phyloP scores from a whole-genome alignment of 1,284 basidiomycete genomes.

The Ustilago xerochloae region DNA sequence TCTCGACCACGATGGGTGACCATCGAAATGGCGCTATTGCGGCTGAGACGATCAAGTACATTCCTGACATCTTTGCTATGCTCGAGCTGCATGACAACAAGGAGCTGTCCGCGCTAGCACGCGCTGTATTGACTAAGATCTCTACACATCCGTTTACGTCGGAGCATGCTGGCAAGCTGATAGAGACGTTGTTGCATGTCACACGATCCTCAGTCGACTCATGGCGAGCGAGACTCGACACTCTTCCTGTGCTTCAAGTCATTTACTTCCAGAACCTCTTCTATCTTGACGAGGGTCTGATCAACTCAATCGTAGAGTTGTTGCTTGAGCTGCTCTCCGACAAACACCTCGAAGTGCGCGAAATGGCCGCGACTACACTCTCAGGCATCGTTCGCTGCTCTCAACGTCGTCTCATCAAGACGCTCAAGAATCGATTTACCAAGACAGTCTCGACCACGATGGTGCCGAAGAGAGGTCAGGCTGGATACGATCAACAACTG shows the following conservation, averaged over 20 bases:
- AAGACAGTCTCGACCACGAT: constrained; percentile 70
- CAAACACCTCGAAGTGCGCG: constrained; percentile 63
- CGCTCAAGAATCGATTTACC: constrained; percentile 71
- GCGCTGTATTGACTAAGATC: constrained; percentile 58
- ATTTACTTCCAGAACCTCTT: constrained; percentile 67
- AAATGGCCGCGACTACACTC: constrained; percentile 73
- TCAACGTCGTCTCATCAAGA: constrained; percentile 86
- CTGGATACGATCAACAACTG: constrained; percentile 79
- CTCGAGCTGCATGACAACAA: constrained; percentile 65
- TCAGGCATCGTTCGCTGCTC: constrained; percentile 92
- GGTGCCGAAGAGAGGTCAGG: constrained; percentile 70
- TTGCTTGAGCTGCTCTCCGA: constrained; percentile 61
- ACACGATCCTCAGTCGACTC: constrained; percentile 53
- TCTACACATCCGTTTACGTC: constrained; percentile 57
- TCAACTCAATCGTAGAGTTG: constrained; percentile 54
- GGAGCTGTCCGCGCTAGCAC: constrained; percentile 57
- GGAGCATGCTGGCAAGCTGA: constrained; percentile 44
- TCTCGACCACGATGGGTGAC: constrained; percentile 64
- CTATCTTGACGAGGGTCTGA: constrained; percentile 45
- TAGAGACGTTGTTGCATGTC: constrained; percentile 55
- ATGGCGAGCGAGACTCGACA: constrained; percentile 64
- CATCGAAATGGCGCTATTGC: constrained; percentile 61
- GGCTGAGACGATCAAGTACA: constrained; percentile 57
- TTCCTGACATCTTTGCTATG: constrained; percentile 65
- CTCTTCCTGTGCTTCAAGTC: constrained; percentile 64